Conservation (phyloP, 306 rosid species). For the Arachis stenosperma region DNA sequence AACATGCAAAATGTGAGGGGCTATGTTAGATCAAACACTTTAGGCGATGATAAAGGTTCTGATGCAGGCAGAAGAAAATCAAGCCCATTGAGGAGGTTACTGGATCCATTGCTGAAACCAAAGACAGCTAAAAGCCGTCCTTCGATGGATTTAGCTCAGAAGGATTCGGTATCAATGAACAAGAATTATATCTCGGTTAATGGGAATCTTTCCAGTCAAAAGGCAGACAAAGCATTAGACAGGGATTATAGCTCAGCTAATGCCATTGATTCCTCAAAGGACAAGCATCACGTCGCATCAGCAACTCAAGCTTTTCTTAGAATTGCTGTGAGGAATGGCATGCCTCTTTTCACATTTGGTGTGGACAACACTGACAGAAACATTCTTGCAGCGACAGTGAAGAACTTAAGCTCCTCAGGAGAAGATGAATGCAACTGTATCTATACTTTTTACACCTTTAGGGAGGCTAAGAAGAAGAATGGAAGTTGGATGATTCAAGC, state of each 20-base stretch:
- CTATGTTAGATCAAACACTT: slow-evolving; percentile 49
- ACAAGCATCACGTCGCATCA: slow-evolving; percentile 54
- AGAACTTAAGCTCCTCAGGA: slow-evolving; percentile 55
- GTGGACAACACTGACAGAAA: slow-evolving; percentile 62
- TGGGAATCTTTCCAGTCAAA: slow-evolving; percentile 45
- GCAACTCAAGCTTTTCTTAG: slow-evolving; percentile 76
- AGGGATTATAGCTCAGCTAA: slow-evolving; percentile 53
- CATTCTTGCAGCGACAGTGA: slow-evolving; percentile 85
- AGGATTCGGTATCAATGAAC: slow-evolving; percentile 44
- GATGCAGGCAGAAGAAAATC: slow-evolving; percentile 62
- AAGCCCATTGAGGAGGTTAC: slow-evolving; percentile 90
- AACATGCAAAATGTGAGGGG: slow-evolving; percentile 43
- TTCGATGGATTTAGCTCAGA: slow-evolving; percentile 50
- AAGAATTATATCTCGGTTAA: slow-evolving; percentile 51
- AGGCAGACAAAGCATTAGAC: slow-evolving; percentile 51
- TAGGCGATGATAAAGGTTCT: slow-evolving; percentile 53
- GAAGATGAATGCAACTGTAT: slow-evolving; percentile 55
- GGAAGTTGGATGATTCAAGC: slow-evolving; percentile 82
- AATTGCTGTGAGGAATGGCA: slow-evolving; percentile 77
- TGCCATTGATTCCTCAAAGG: slow-evolving; percentile 50
- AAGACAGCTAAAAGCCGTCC: slow-evolving; percentile 58
- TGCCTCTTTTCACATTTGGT: slow-evolving; percentile 87
- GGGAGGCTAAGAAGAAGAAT: slow-evolving; percentile 75
- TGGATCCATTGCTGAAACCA: slow-evolving; percentile 80
- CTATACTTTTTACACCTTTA: slow-evolving; percentile 77